Evolutionary conservation across 495 filamentous ascomycete genomes (phyloP).

Genomic region (Hyaloscypha hepaticicola): DNA sequence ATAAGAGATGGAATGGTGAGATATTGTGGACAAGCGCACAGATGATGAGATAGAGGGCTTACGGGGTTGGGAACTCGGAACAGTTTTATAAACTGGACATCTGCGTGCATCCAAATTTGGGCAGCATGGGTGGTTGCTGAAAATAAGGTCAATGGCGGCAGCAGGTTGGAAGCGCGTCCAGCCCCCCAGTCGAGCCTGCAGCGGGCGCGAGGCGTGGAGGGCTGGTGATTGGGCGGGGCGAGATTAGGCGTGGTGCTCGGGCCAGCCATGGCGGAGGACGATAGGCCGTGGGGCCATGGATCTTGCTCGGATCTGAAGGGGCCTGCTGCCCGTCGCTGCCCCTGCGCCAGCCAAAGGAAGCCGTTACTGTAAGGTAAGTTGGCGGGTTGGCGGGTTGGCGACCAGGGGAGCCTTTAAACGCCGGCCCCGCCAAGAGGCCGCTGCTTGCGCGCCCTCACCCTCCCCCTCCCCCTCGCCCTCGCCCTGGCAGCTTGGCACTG

Average conservation of each 20-base stretch:
- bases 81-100: constrained; percentile 10
- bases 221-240: neutral
- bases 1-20: neutral
- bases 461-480: neutral
- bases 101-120: neutral
- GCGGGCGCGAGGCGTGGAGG: neutral
- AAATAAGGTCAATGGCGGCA: neutral
- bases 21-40: constrained; percentile 1
- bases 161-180: neutral
- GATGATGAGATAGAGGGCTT: constrained; percentile 12
- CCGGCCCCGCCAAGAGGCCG: neutral
- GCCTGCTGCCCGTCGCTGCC: neutral
- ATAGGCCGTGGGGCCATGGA: neutral
- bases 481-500: no score
- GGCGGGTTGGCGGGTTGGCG: neutral
- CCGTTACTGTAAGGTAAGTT: neutral
- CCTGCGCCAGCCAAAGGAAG: neutral
- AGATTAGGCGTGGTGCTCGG: neutral
- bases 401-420: neutral
- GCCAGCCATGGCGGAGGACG: neutral
- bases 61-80: constrained; percentile 1
- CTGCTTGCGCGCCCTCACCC: neutral
- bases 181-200: neutral
- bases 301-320: neutral
- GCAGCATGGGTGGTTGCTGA: neutral